phyloP scores from a whole-genome alignment of 441 rosid species.

The Syzygium malaccense region DNA sequence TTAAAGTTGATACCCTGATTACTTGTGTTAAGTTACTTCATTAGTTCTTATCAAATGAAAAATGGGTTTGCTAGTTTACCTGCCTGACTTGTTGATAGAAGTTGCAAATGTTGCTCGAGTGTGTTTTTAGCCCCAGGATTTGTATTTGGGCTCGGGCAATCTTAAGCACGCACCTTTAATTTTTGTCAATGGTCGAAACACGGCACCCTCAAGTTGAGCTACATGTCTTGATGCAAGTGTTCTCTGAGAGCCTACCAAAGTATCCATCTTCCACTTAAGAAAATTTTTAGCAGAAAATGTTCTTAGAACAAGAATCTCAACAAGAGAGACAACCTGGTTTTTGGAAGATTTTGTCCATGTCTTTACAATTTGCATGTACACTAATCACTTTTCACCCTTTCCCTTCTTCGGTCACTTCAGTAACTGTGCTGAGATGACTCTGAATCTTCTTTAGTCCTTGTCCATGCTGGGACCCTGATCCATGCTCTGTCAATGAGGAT shows the following conservation, averaged over 20 bases:
- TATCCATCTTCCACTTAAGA: neutral
- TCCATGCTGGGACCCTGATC: conserved; percentile 2
- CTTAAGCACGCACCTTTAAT: neutral
- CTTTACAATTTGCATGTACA: neutral
- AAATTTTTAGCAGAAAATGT: neutral
- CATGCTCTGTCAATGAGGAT: conserved; percentile 1
- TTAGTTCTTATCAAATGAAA: neutral
- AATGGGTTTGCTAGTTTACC: neutral
- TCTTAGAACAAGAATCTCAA: neutral
- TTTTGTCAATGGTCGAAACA: neutral
- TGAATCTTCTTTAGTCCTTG: conserved; percentile 14
- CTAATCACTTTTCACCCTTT: neutral
- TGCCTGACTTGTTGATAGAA: neutral
- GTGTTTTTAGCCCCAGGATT: neutral
- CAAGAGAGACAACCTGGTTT: neutral
- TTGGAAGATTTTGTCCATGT: neutral
- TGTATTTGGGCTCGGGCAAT: neutral
- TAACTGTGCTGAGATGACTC: conserved; percentile 14
- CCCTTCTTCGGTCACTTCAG: conserved; percentile 14
- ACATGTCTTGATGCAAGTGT: neutral
- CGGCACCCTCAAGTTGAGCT: neutral
- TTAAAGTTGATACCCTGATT: neutral
- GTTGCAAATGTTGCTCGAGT: neutral
- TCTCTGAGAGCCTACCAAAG: neutral
- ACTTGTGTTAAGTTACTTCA: neutral